A percentile compares a stretch with the other conserved stretches of the same genome.
Conservation (phyloP, 2,329 filamentous ascomycete species). For the Arthrobotrys pseudoclavata region DNA sequence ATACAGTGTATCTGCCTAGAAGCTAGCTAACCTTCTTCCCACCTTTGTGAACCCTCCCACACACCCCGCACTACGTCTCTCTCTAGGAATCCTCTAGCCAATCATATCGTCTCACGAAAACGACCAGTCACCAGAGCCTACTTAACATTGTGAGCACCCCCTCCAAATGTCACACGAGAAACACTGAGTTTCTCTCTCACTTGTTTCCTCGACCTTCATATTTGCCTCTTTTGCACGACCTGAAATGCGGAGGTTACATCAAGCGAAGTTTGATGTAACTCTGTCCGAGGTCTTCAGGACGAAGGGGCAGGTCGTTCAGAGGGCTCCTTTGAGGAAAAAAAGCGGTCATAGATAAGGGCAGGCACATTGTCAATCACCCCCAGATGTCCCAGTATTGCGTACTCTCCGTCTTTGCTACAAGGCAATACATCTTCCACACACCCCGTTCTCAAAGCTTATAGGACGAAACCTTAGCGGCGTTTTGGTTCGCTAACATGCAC, state of each 20-base stretch:
- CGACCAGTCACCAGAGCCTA: slow-evolving; percentile 41
- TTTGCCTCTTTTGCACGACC: slow-evolving; percentile 40
- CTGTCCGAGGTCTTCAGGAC: background rate
- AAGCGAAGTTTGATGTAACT: slow-evolving; percentile 51
- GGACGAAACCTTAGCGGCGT: background rate
- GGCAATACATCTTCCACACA: background rate
- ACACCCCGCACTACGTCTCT: background rate
- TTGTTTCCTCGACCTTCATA: slow-evolving; percentile 4
- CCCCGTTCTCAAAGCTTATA: background rate
- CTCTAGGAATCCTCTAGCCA: slow-evolving; percentile 18
- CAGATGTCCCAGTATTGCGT: slow-evolving; percentile 28
- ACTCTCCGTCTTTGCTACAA: slow-evolving; percentile 2
- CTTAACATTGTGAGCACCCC: too few relatives aligned
- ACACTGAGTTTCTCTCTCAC: slow-evolving; percentile 48
- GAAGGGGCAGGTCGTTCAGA: background rate
- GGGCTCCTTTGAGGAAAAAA: background rate
- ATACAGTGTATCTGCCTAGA: slow-evolving; percentile 24
- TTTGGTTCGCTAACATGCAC: slow-evolving; percentile 17
- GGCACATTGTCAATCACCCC: background rate
- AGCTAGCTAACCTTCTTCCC: background rate
- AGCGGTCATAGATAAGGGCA: background rate
- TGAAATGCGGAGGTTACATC: slow-evolving; percentile 52
- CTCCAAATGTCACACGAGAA: slow-evolving; percentile 35
- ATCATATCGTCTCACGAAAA: slow-evolving; percentile 58
- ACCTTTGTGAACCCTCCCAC: background rate